Evolutionary conservation across 2,329 filamentous ascomycete species (phyloP).

Genomic region (Didymella pinodella): DNA sequence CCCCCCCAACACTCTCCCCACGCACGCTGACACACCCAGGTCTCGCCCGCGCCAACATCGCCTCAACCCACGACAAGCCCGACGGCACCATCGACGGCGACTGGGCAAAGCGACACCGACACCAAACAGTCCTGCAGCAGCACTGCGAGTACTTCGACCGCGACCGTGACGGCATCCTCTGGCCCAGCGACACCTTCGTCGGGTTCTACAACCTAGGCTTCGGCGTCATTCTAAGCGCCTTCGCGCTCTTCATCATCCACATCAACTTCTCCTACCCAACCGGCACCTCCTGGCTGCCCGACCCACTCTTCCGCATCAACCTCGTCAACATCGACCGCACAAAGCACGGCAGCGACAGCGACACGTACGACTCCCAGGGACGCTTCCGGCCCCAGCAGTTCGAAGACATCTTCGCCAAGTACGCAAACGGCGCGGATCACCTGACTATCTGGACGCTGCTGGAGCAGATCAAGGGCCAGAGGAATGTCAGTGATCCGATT

Average conservation of each 20-base stretch:
- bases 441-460: constrained; percentile 52
- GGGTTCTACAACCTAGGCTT: constrained; percentile 59
- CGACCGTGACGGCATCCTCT: constrained; percentile 62
- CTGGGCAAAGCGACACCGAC: constrained; percentile 50
- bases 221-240: constrained; percentile 52
- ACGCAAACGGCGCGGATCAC: constrained; percentile 50
- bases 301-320: constrained; percentile 55
- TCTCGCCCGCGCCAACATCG: constrained; percentile 54
- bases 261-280: constrained; percentile 61
- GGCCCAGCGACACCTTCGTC: constrained; percentile 60
- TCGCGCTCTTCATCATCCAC: constrained; percentile 60
- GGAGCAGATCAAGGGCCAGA: constrained; percentile 53
- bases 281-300: constrained; percentile 52
- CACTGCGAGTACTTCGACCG: constrained; percentile 63
- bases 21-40: constrained; percentile 30
- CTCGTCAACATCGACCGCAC: constrained; percentile 53
- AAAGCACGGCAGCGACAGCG: constrained; percentile 56
- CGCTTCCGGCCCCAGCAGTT: constrained; percentile 57
- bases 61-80: constrained; percentile 51
- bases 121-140: constrained; percentile 60
- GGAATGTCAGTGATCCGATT: constrained; percentile 53
- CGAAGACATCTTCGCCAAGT: constrained; percentile 60
- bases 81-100: constrained; percentile 53
- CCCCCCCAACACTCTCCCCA: neutral
- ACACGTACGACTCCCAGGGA: constrained; percentile 57